Evolutionary conservation across 2,329 filamentous ascomycete species (phyloP).

Genomic region (Arthrobotrys megalospora): DNA sequence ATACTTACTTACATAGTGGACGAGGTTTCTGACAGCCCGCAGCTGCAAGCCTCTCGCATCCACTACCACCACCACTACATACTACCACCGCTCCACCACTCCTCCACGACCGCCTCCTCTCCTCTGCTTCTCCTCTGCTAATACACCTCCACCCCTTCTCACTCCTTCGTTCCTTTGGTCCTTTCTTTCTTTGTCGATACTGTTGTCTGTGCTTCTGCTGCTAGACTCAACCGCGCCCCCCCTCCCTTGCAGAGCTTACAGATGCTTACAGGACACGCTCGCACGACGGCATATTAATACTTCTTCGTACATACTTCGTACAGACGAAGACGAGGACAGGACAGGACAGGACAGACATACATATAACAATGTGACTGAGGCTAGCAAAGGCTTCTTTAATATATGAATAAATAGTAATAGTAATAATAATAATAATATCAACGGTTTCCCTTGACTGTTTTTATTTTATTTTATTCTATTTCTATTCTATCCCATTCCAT

Average conservation of each 20-base stretch:
- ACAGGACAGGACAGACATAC: neutral
- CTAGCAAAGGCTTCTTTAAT: neutral
- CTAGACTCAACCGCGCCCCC: neutral
- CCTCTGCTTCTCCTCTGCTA: neutral
- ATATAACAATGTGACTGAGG: constrained; percentile 38
- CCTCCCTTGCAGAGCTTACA: constrained; percentile 40
- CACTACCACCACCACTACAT: neutral
- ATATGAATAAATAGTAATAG: neutral
- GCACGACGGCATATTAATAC: constrained; percentile 20
- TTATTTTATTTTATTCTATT: neutral
- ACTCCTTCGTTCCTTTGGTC: neutral
- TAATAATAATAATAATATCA: too few relatives aligned
- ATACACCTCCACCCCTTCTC: neutral
- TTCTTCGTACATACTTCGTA: neutral
- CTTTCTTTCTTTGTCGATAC: neutral
- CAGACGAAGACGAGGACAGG: too few relatives aligned
- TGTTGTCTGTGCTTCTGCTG: neutral
- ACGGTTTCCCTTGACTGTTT: neutral
- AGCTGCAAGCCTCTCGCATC: neutral
- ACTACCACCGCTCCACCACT: too few relatives aligned
- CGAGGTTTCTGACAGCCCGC: constrained; percentile 1
- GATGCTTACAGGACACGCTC: constrained; percentile 33
- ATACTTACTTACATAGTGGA: too few relatives aligned
- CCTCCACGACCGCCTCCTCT: neutral
- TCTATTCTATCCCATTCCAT: neutral